Evolutionary conservation across 768 basidiomycete genomes (phyloP).

Genomic region (Dendrothele bispora): DNA sequence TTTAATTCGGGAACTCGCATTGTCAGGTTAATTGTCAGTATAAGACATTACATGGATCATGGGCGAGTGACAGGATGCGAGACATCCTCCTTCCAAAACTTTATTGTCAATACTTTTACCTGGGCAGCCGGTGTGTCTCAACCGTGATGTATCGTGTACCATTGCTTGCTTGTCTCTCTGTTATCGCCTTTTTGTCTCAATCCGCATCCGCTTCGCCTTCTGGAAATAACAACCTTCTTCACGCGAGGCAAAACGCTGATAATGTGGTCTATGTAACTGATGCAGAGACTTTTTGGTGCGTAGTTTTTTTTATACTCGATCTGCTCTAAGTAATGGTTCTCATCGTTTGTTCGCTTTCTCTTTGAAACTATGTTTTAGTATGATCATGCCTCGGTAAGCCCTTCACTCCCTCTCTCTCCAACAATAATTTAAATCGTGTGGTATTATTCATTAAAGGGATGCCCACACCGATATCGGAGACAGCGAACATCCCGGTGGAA

Average conservation of each 20-base stretch:
- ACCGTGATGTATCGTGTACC: too few relatives aligned
- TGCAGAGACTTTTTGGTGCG: slow-evolving; percentile 45
- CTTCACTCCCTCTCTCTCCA: background rate
- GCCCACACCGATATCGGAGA: slow-evolving; percentile 56
- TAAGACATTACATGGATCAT: too few relatives aligned
- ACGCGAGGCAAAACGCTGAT: slow-evolving; percentile 37
- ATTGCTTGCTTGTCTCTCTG: too few relatives aligned
- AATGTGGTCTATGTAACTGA: slow-evolving; percentile 54
- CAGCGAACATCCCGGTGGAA: slow-evolving; percentile 55
- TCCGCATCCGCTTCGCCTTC: too few relatives aligned
- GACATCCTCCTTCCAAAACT: too few relatives aligned
- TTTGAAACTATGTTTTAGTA: slow-evolving; percentile 24
- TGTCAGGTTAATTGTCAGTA: too few relatives aligned
- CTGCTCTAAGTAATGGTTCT: too few relatives aligned
- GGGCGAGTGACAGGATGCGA: too few relatives aligned
- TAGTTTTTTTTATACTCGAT: background rate
- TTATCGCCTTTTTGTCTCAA: too few relatives aligned
- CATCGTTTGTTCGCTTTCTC: background rate
- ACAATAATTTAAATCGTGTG: background rate
- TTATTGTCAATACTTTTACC: too few relatives aligned
- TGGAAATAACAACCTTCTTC: too few relatives aligned
- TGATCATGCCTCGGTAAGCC: slow-evolving; percentile 47
- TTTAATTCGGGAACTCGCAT: slow-evolving; percentile 90
- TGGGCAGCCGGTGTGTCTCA: slow-evolving; percentile 80
- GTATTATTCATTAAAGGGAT: slow-evolving; percentile 30